These are phyloP conservation scores for Fusarium luffae DNA, from an alignment of 2,329 filamentous ascomycete genomes.

Conservation along the genomic window DNA sequence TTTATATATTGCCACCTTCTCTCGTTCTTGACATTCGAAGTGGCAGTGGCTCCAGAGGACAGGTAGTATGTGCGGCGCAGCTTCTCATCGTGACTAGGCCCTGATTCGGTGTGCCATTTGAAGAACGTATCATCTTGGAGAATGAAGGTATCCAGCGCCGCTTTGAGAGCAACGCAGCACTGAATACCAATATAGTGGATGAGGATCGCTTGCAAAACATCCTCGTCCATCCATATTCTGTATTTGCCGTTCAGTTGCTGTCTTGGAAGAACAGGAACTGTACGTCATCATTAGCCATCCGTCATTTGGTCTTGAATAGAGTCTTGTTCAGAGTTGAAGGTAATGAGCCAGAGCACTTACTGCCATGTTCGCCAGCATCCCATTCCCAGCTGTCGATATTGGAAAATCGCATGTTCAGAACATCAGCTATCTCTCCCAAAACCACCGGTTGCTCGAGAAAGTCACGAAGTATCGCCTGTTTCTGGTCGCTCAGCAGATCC, in stretches of 20 bases:
- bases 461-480: constrained; percentile 5
- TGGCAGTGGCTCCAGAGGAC: neutral
- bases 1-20: neutral
- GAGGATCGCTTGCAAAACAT: neutral
- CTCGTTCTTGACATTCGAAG: neutral
- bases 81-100: neutral
- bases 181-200: constrained; percentile 3
- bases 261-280: neutral
- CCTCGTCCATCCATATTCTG: constrained; percentile 6
- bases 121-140: neutral
- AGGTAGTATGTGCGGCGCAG: neutral
- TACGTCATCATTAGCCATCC: neutral
- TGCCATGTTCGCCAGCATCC: constrained; percentile 1
- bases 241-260: constrained; percentile 2
- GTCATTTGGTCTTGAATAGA: rapidly evolving
- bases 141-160: neutral
- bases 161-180: constrained; percentile 2
- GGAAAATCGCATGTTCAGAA: neutral
- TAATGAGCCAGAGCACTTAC: neutral
- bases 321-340: neutral
- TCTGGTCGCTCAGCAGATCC: neutral
- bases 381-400: constrained; percentile 4
- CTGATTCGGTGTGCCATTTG: neutral
- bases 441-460: constrained; percentile 7
- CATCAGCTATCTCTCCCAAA: neutral